Evolutionary conservation across 352 stramenopile genomes (phyloP), one percentile per base, ranked within the genome.

Genomic region (Phytophthora ohioensis): DNA sequence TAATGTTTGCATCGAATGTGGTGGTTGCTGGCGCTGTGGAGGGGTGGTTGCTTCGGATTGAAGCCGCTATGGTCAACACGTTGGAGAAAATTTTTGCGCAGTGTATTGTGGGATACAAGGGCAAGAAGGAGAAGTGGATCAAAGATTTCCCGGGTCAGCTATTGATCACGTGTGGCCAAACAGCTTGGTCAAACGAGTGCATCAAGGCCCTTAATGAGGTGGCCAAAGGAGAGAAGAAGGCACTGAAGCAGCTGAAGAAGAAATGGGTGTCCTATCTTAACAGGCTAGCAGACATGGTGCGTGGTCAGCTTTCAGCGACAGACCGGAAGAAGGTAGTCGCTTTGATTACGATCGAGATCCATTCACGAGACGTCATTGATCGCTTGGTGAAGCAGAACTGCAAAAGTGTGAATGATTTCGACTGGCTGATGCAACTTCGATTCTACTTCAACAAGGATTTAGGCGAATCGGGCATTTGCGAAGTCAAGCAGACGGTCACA

Each of bases 301-400:
- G 93, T 13, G 91, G 92, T 0, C 85, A 97, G 59, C 79, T 98
- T 4, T 91, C 87, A 10, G 73, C 90, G 4, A 95, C 92, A 31
- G 94, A 98, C 12, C 92, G 97, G 15, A 98, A 97, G 54, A 99
- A 99, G 80, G 97, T 98, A 6, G 98, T 99, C 39, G 97, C 95
- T 41, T 78, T 99, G 13, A 99, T 99, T 76, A 99, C 96, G 36
- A 98, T 98, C 71, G 97, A 99, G 73, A 98, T 99, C 45, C 97
- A 99, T 63, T 98, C 94, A 62, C 92, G 97, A 38, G 97, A 99
- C 73, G 95, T 99, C 31, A 95, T 99, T 35, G 92, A 98, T 60
- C 87, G 93, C 5, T 81, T 98, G 53, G 90, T 98, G n/a, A 98
- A 98, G 71, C 91, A 96, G 62, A 96, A 94, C 54, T 98, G 93